phyloP scores from a whole-genome alignment of 2,329 filamentous ascomycete species.

The Fusarium guadeloupense region DNA sequence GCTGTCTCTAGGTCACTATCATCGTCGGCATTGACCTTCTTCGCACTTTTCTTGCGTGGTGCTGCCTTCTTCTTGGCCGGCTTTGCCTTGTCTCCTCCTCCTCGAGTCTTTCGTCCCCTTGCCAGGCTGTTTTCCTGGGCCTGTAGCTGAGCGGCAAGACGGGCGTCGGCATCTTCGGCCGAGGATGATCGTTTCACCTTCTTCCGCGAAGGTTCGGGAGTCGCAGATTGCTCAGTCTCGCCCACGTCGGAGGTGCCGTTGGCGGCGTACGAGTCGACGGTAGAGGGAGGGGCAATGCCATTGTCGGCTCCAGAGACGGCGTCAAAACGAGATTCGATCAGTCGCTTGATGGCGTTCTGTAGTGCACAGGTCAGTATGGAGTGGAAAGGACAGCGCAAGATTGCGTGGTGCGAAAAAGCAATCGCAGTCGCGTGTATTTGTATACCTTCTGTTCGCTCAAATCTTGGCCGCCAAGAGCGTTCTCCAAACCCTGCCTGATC shows the following conservation, averaged over 20 bases:
- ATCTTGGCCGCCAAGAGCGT: slow-evolving; percentile 64
- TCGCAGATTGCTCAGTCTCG: slow-evolving; percentile 59
- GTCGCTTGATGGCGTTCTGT: slow-evolving; percentile 71
- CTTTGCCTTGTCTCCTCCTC: slow-evolving; percentile 70
- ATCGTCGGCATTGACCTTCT: slow-evolving; percentile 79
- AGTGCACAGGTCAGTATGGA: not conserved
- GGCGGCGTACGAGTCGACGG: slow-evolving; percentile 47
- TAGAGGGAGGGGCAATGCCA: slow-evolving; percentile 54
- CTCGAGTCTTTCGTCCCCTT: slow-evolving; percentile 77
- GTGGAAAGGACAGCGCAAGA: not conserved
- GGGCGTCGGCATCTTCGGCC: slow-evolving; percentile 81
- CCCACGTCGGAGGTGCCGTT: slow-evolving; percentile 49
- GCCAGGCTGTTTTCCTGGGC: slow-evolving; percentile 84
- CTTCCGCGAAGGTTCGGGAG: slow-evolving; percentile 62
- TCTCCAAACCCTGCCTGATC: slow-evolving; percentile 66
- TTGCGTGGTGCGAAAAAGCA: not conserved
- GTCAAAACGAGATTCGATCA: slow-evolving; percentile 80
- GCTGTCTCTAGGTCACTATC: slow-evolving; percentile 79
- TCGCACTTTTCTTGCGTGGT: slow-evolving; percentile 76
- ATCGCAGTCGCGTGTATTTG: not conserved
- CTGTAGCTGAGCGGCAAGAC: slow-evolving; percentile 86
- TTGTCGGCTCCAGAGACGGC: slow-evolving; percentile 66
- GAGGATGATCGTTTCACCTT: slow-evolving; percentile 73
- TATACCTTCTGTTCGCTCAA: slow-evolving; percentile 67
- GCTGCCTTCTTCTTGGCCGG: slow-evolving; percentile 68